A percentile compares a stretch with the other conserved stretches of the same genome.
Conservation (phyloP, 176 grass and related monocot genomes). For the Cocos nucifera region DNA sequence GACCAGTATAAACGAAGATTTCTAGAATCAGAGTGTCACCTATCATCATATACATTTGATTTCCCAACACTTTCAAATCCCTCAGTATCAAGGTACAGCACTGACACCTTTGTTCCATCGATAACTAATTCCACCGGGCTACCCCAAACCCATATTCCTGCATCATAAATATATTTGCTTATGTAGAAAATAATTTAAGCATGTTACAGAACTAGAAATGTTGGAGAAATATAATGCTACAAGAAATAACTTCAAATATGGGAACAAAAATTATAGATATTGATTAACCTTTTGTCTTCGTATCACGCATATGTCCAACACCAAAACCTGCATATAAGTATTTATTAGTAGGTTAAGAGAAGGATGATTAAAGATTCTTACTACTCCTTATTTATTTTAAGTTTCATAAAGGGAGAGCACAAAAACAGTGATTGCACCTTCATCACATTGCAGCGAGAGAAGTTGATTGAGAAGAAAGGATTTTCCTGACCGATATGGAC, state of each 20-base stretch:
- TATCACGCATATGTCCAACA: constrained; percentile 92
- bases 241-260: neutral
- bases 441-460: constrained; percentile 68
- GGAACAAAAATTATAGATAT: neutral
- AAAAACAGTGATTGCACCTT: constrained; percentile 32
- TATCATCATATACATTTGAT: constrained; percentile 99
- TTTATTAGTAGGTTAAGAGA: no score
- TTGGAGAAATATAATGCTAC: neutral
- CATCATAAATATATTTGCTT: constrained; percentile 9
- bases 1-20: no score
- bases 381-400: neutral
- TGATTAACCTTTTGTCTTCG: constrained; percentile 82
- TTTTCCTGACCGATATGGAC: constrained; percentile 81
- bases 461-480: constrained; percentile 98
- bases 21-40: constrained; percentile 20
- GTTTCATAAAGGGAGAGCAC: neutral
- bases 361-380: constrained; percentile 1
- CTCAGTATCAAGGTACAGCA: constrained; percentile 84
- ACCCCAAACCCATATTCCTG: constrained; percentile 95
- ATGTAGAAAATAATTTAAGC: neutral
- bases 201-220: neutral
- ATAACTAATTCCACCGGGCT: constrained; percentile 57
- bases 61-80: constrained; percentile 94
- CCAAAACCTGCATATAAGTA: constrained; percentile 51
- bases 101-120: constrained; percentile 68